Conservation (phyloP, 495 filamentous ascomycete genomes). For the Annulohypoxylon maeteangense region DNA sequence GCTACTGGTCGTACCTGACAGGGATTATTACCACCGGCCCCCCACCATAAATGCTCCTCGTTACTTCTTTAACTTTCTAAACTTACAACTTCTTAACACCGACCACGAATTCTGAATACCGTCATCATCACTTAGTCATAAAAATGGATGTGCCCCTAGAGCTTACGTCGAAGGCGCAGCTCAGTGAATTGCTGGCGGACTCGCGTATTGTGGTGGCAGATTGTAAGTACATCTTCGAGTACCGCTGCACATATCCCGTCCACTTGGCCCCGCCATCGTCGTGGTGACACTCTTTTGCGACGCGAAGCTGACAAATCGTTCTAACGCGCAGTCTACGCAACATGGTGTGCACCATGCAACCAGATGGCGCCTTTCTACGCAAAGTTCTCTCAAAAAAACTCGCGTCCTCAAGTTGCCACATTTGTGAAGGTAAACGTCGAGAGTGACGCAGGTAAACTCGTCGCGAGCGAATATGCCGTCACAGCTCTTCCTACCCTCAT, state of each 20-base stretch:
- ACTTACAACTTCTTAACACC: conserved; percentile 6
- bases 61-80: conserved; percentile 21
- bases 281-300: conserved; percentile 26
- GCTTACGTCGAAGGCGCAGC: conserved; percentile 77
- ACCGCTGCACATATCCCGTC: conserved; percentile 18
- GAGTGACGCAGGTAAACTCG: conserved; percentile 67
- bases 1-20: conserved; percentile 33
- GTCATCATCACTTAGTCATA: conserved; percentile 20
- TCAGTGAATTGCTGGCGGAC: conserved; percentile 71
- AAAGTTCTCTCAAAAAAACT: conserved; percentile 74
- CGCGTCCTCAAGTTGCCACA: conserved; percentile 75
- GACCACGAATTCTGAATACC: not conserved
- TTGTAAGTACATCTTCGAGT: conserved; percentile 69
- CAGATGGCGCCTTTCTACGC: conserved; percentile 86
- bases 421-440: conserved; percentile 92
- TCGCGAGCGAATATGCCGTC: conserved; percentile 76
- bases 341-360: conserved; percentile 89
- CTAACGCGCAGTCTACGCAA: conserved; percentile 76
- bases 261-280: conserved; percentile 40
- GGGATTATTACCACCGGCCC: conserved; percentile 28
- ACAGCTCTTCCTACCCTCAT: conserved; percentile 89
- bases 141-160: conserved; percentile 72
- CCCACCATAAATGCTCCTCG: conserved; percentile 23
- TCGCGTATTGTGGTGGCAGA: conserved; percentile 83
- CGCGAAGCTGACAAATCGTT: conserved; percentile 42